Base-by-base conservation (phyloP, 2,329 filamentous ascomycete species). In the Coniochaeta hoffmannii region DNA sequence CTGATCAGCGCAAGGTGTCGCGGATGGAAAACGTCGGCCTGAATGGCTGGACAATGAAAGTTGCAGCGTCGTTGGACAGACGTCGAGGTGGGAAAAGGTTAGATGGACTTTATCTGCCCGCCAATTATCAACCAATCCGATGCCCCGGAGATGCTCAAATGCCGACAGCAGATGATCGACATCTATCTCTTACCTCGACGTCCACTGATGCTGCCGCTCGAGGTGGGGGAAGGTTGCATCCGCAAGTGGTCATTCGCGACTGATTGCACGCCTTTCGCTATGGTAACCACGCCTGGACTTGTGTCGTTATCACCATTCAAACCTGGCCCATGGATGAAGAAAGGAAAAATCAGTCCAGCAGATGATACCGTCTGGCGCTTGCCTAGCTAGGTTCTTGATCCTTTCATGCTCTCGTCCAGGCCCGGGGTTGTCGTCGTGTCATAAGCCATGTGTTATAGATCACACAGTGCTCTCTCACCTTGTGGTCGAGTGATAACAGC, bases 131-230 rank as follows among this genome's bases (percentile, higher is more conserved):
- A 19, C 58, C 56, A 60, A 58, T 58, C 50, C 50, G 49, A 53
- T 35, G 38, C 51, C 55, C 53, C 34, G 58, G 50, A 61, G 49
- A 58, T 57, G 59, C 55, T 56, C 60, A 65, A 65, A 62, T 65
- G 62, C 64, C 64, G 64, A 61, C 58, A 63, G 58, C 41, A 28
- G 58, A 56, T 59, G 58, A 57, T 59, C 57, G 52, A 61, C 59
- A 60, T 50, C 57, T 58, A 61, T 57, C 38, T 44, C 50, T 35
- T 56, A 58, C 60, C 55, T 55, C 58, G 53, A 26, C 11, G 26
- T 46, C 60, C 62, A 57, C 55, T 52, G 38, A 28, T 26, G 22
- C 41, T 22, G 26, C 41, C 12, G 12, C 24, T 26, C 10, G 15
- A 46, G 24, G 53, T 57, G 54, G 55, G 55, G 56, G 46, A 54